Base-by-base conservation (phyloP, 202 grass and related monocot genomes). In the Panicum hallii region DNA sequence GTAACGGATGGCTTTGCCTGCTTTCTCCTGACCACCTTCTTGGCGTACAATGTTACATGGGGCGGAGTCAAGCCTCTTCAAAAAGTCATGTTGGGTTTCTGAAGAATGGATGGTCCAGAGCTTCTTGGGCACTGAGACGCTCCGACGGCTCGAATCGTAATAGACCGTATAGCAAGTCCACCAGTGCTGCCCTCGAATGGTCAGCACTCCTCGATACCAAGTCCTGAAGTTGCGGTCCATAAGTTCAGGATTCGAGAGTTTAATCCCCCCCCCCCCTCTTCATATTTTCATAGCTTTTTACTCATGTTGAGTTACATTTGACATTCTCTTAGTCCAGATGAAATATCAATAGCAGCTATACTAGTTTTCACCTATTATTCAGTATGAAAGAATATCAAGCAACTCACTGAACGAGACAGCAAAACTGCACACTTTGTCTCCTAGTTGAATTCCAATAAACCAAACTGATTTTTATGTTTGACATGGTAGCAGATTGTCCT, bases 31-130 rank as follows among this genome's bases (percentile, higher is more conserved):
- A 63, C 43, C 50, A 47, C 43, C 57, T 74, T 63, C 77, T 81
- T 82, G 5, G 19, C 22, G 5, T 66, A 30, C 1, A 73, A 73
- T 65, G 26, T 82, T 49, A 63, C 53, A 23, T 63, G 40, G 38
- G 76, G 62, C 16, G 4, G 52, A 72, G 40, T 34, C 70, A 34
- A 88, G 52, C 79, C 76, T 79, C 9, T 56, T 63, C 70, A 48
- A 63, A 58, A 23, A 48, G 54, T 87, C 76, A 84, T 87, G 81
- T 77, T 41, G 85, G 80, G 28, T 83, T 75, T 57, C 62, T 70
- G 75, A 98, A 95, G 87, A 98, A 95, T 75, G 93, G 79, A 90
- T 95, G 95, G 16, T 92, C 84, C 45, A 95, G 87, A 67, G 93
- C 95, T 83, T 98, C 89, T 87, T 83, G 85, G 57, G 93, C 95